Percentiles rank a stretch among this genome's conserved stretches.
Evolutionary conservation across 371 early-diverging fungal species (phyloP).

Genomic region (Syncephalastrum sp.): DNA sequence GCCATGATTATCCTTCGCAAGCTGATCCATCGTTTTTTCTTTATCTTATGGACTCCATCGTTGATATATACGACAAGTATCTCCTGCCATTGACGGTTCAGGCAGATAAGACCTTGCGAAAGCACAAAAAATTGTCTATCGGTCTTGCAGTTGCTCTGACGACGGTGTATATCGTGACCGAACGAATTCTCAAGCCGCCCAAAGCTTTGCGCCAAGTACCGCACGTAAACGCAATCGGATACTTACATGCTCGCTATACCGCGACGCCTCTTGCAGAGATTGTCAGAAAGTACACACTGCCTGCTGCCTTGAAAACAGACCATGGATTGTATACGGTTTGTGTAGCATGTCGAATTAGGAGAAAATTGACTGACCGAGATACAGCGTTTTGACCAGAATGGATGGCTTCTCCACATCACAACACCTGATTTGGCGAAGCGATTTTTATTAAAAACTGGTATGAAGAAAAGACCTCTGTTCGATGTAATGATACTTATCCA

Average conservation of each 20-base stretch:
- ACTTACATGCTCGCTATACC: not conserved
- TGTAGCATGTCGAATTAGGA: not conserved
- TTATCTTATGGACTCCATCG: too few species aligned
- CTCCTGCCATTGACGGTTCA: too few species aligned
- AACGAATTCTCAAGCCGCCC: conserved; percentile 11
- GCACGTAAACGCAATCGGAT: not conserved
- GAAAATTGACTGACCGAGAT: not conserved
- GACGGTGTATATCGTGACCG: conserved; percentile 2
- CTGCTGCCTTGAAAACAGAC: conserved; percentile 5
- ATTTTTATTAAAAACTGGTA: conserved; percentile 13
- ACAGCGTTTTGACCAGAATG: conserved; percentile 8
- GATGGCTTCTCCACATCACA: conserved; percentile 12
- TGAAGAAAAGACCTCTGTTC: not conserved
- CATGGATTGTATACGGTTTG: conserved; percentile 13
- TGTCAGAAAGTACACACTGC: not conserved
- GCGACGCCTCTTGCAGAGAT: conserved; percentile 1
- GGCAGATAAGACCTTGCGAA: too few species aligned
- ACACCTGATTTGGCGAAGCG: conserved; percentile 13
- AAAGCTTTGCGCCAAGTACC: conserved; percentile 16
- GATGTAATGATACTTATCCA: not conserved
- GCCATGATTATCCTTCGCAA: too few species aligned
- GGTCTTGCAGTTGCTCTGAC: conserved; percentile 4
- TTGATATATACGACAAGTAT: too few species aligned
- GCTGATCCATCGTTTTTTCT: too few species aligned
- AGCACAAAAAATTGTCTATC: not conserved